Conservation (phyloP, 495 filamentous ascomycete genomes). For the Terfezia boudieri region DNA sequence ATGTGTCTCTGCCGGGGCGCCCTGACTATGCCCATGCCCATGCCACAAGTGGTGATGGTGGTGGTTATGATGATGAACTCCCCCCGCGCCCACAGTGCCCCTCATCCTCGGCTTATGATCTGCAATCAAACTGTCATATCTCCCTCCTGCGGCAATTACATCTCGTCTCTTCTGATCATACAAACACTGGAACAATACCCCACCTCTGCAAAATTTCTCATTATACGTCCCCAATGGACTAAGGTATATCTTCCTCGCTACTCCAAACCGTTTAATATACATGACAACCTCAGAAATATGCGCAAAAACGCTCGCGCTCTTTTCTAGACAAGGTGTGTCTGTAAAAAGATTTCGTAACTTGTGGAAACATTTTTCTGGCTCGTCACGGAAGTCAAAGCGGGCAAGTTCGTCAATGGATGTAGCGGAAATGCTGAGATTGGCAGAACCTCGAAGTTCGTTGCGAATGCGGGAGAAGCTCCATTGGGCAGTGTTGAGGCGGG, state of each 20-base stretch:
- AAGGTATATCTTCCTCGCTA: slow-evolving; percentile 61
- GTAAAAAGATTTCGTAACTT: slow-evolving; percentile 54
- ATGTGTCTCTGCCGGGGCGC: slow-evolving; percentile 31
- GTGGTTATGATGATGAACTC: neutral
- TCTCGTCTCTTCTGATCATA: slow-evolving; percentile 62
- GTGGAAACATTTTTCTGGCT: slow-evolving; percentile 45
- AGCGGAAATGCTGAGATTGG: slow-evolving; percentile 52
- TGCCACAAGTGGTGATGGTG: neutral
- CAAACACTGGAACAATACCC: slow-evolving; percentile 74
- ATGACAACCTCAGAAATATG: slow-evolving; percentile 54
- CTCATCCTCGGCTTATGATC: slow-evolving; percentile 40
- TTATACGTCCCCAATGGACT: slow-evolving; percentile 73
- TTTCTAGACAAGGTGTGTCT: slow-evolving; percentile 36
- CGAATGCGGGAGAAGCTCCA: slow-evolving; percentile 71
- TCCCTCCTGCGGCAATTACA: slow-evolving; percentile 81
- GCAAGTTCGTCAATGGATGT: slow-evolving; percentile 80
- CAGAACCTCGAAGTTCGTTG: slow-evolving; percentile 56
- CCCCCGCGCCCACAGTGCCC: slow-evolving; percentile 13
- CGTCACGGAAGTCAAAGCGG: slow-evolving; percentile 74
- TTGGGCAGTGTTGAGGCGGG: slow-evolving; percentile 65
- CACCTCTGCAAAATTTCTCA: slow-evolving; percentile 75
- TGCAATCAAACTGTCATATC: slow-evolving; percentile 71
- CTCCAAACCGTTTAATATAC: slow-evolving; percentile 50
- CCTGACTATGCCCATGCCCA: neutral
- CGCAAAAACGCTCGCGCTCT: slow-evolving; percentile 48